Percentiles rank a stretch among this genome's conserved stretches.
Evolutionary conservation across 805 yeast genomes (phyloP).

Genomic region (Barnettozyma wickerhamii): DNA sequence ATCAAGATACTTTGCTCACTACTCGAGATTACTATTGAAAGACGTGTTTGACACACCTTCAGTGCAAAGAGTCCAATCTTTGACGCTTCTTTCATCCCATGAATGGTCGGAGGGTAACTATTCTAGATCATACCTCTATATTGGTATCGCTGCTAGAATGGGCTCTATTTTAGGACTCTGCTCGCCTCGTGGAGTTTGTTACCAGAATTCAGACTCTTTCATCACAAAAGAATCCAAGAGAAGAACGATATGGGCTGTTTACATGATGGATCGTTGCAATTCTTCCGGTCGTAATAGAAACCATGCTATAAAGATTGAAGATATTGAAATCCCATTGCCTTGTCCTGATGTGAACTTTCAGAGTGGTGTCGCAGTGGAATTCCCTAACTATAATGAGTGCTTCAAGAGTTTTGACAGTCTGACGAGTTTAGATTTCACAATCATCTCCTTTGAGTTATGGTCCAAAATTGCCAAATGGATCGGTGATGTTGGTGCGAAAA

Average conservation of each 20-base stretch:
- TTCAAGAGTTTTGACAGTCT: slow-evolving; percentile 11
- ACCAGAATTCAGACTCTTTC: slow-evolving; percentile 14
- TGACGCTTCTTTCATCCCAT: slow-evolving; percentile 34
- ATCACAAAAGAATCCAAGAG: slow-evolving; percentile 30
- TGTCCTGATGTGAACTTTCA: slow-evolving; percentile 30
- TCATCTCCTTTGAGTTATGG: slow-evolving; percentile 35
- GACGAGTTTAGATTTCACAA: slow-evolving; percentile 29
- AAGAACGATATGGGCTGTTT: slow-evolving; percentile 37
- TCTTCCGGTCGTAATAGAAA: slow-evolving; percentile 33
- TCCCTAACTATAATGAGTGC: slow-evolving; percentile 11
- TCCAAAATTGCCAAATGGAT: slow-evolving; percentile 35
- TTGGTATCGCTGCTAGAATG: slow-evolving; percentile 41
- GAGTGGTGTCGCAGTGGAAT: slow-evolving; percentile 23
- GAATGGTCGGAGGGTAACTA: slow-evolving; percentile 39
- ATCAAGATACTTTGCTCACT: slow-evolving; percentile 37
- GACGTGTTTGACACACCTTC: slow-evolving; percentile 37
- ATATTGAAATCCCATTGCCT: slow-evolving; percentile 30
- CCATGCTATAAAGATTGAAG: slow-evolving; percentile 31
- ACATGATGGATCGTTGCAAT: slow-evolving; percentile 39
- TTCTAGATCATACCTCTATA: slow-evolving; percentile 33
- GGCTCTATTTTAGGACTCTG: slow-evolving; percentile 33
- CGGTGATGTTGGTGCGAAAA: slow-evolving; percentile 31
- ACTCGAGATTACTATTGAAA: slow-evolving; percentile 29
- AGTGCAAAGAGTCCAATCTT: slow-evolving; percentile 35
- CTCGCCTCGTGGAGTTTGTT: slow-evolving; percentile 19